Base-by-base conservation (phyloP, 306 rosid genomes). In the Morella rubra region DNA sequence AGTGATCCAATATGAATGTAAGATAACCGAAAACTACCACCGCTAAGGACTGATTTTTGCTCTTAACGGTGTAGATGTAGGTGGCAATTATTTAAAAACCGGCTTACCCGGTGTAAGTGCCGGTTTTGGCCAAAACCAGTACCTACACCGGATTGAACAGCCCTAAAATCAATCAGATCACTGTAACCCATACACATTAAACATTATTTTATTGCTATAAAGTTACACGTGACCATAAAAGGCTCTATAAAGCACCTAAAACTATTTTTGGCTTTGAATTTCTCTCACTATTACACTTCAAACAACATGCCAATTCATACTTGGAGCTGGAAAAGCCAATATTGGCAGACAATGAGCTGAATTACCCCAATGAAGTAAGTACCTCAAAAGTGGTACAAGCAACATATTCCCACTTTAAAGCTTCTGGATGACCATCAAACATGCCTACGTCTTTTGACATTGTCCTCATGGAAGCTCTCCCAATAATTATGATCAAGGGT, bases 361-460 rank as follows among this genome's bases (percentile, higher is more conserved):
- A 42, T 44, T 8, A 42, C 27, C 19, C 47, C 4, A 44, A 66
- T 10, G 8, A 52, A 32, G 44, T 45, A 55, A 9, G 50, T 47
- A 83, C 77, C 78, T 75, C 61, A 10, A 64, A 64, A 53, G 69
- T 44, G 11, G 52, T 50, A 18, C 45, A 45, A 42, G 68, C 79
- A 59, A 67, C 44, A 58, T 22, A 77, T 52, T n/a, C 15, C 32
- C 41, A 76, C 32, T 60, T 51, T 62, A 52, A 19, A 37, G 62
- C 22, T 58, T 62, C 5, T 14, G 2, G 40, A 58, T 24, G 62
- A 37, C 40, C 56, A 27, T 83, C 85, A 92, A 24, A 73, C 72
- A 61, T 86, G 97, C 87, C 99, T 86, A 70, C 89, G 99, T 81
- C 99, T 87, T 82, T 92, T 95, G 46, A 77, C 79, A 80, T 54